These are phyloP conservation scores for Phytopythium mirpurense DNA, from an alignment of 352 stramenopile genomes.

Conservation along the genomic window DNA sequence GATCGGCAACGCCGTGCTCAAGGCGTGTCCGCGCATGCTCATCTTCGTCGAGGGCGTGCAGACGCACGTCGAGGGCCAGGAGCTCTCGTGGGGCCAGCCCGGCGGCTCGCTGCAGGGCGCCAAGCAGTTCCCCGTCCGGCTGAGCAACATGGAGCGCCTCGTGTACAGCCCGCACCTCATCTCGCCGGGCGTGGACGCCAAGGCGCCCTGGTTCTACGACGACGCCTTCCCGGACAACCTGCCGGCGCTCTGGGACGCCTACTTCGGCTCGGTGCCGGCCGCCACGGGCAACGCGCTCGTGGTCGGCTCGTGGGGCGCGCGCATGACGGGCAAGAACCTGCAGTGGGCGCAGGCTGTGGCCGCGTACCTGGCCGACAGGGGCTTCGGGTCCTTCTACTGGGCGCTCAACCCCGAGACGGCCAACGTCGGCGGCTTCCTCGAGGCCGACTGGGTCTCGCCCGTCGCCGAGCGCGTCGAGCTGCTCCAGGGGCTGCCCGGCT, in stretches of 20 bases:
- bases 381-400: conserved; percentile 74
- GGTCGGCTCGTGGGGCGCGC: conserved; percentile 59
- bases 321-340: conserved; percentile 55
- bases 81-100: conserved; percentile 51
- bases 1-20: conserved; percentile 67
- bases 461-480: conserved; percentile 54
- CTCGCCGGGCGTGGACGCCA: conserved; percentile 57
- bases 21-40: conserved; percentile 48
- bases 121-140: conserved; percentile 54
- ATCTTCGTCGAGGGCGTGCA: conserved; percentile 77
- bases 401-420: conserved; percentile 71
- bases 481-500: conserved; percentile 32
- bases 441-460: conserved; percentile 64
- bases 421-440: conserved; percentile 58
- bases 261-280: conserved; percentile 63
- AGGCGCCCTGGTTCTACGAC: conserved; percentile 57
- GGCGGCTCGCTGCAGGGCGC: conserved; percentile 53
- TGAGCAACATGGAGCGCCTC: conserved; percentile 63
- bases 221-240: conserved; percentile 65
- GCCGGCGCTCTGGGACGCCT: conserved; percentile 52
- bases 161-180: conserved; percentile 67
- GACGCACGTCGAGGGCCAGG: conserved; percentile 52
- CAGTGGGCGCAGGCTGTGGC: conserved; percentile 46
- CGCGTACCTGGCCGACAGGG: conserved; percentile 44
- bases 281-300: conserved; percentile 52